A percentile compares a stretch with the other conserved stretches of the same genome.
These are phyloP conservation scores for Graphiopsis chlorocephala DNA, from an alignment of 2,329 filamentous ascomycete genomes.

Conservation along the genomic window DNA sequence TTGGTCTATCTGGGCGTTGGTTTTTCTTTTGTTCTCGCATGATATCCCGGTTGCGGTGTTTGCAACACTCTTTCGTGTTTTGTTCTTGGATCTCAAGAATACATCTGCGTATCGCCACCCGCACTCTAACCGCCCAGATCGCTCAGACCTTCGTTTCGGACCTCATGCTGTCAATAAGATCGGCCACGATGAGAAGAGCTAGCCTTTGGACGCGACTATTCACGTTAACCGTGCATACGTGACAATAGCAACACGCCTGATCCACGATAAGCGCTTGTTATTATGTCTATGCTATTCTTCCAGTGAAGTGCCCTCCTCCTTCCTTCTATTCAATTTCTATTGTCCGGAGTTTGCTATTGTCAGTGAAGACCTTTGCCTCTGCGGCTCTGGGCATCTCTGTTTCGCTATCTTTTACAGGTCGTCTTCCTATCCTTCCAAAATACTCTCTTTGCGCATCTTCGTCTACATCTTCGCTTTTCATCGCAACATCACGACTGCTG, in stretches of 20 bases:
- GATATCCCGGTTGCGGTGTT: conserved; percentile 3
- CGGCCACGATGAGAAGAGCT: conserved; percentile 1
- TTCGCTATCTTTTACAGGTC: conserved; percentile 19
- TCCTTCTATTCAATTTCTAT: conserved; percentile 26
- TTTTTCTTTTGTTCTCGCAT: not conserved
- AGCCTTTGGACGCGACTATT: conserved; percentile 23
- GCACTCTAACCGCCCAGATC: conserved; percentile 2
- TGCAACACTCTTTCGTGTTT: not conserved
- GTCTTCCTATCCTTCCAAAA: conserved; percentile 14
- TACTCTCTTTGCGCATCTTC: not conserved
- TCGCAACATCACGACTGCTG: conserved; percentile 22
- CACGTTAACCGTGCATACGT: conserved; percentile 21
- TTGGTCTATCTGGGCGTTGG: not conserved
- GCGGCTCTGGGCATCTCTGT: conserved; percentile 25
- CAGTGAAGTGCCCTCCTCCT: not conserved
- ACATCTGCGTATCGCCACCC: not conserved
- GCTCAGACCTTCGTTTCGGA: conserved; percentile 21
- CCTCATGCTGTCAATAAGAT: conserved; percentile 14
- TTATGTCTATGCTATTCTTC: not conserved
- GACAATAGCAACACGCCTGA: conserved; percentile 27
- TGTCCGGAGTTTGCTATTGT: conserved; percentile 40
- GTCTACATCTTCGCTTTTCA: not conserved
- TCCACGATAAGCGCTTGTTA: conserved; percentile 16
- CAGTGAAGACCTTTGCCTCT: conserved; percentile 30
- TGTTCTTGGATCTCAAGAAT: not conserved